Evolutionary conservation across 164 flowering plant genomes (phyloP), one percentile per base, ranked within the genome.

Genomic region (Piper betle): DNA sequence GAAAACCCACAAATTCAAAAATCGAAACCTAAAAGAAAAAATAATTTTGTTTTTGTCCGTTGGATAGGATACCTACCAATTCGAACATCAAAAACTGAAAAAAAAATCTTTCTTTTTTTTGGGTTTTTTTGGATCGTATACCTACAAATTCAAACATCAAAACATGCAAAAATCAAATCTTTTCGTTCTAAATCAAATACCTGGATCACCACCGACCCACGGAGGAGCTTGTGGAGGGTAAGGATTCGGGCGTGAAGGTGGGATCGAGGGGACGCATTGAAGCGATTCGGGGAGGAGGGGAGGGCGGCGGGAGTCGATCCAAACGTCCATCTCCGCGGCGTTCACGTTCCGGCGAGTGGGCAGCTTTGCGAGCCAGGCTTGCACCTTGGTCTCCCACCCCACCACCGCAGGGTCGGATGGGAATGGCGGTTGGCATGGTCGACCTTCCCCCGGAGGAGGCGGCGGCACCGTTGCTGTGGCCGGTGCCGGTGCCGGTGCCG

Each of bases 351-450:
- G 68, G 5, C 79, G 81, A 39, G 71, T 80, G 3, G 88, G 81
- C 62, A 81, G 62, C 10, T 80, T 74, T 50, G 75, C 62, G 43
- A 85, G 67, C 91, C 91, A 85, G 10, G 77, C 70, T 52, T 74
- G 75, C 61, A 76, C 78, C 74, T 68, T 72, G 60, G 70, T 64
- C 62, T 77, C 81, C 88, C 86, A 83, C 70, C 78, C 81, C 57
- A 72, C 72, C 5, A 60, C 50, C 33, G 55, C 20, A 19, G 52
- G 33, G 57, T 57, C 61, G 4, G 61, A 12, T 19, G 41, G 40
- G 10, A 55, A 55, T 13, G 58, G 10, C 1, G 39, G 39, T 1
- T 55, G 38, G 11, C 42, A n/a, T 57, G 17, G 20, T 37, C 16
- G 60, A 9, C 3, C 20, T 8, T 17, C 20, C 39, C 39, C 39